Base-by-base conservation (phyloP, 2,329 filamentous ascomycete genomes). In the Leptographium wingfieldii region DNA sequence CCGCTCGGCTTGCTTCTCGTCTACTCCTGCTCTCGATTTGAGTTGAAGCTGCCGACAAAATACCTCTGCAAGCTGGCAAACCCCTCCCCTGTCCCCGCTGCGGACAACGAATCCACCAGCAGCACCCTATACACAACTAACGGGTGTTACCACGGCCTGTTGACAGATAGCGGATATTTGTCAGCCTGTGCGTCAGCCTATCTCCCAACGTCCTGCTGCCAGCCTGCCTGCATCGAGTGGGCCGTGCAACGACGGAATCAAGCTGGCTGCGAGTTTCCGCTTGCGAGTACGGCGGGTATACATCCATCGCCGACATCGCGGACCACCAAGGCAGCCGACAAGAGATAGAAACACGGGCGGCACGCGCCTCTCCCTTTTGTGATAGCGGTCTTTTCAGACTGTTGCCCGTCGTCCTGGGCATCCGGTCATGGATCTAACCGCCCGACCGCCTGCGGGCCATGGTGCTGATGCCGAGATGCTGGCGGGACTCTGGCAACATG, bases 401-500 rank as follows among this genome's bases (percentile, higher is more conserved):
- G 6, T 14, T 14, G 38, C 38, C 38, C 38, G 16, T 40, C 38
- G 6, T 40, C 38, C 38, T 16, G 14, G 38, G 38, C 33, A 40
- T 11, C 10, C 49, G 49, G 49, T 27, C 53, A 55, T 38, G 16
- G 53, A 81, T 80, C 33, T 40, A 77, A 77, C 77, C 51, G 67
- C 68, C 69, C 66, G 68, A 64, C 63, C 59, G 6, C 31, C 52
- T 7, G 19, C 48, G 38, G 54, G 55, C 12, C 35, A 43, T 2
- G 58, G 51, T 3, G 35, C 40, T 10, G 78, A 80, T 33, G 66
- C 72, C 35, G 79, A 82, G 60, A 67, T 84, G 56, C 69, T 84
- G 25, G 77, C 77, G 56, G 80, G 79, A 12, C 76, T 86, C 38
- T 86, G 83, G 83, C 79, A 82, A 64, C 76, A 81, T 59, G 80